Conservation (phyloP, 768 basidiomycete genomes). For the Sarcodon aspratus region DNA sequence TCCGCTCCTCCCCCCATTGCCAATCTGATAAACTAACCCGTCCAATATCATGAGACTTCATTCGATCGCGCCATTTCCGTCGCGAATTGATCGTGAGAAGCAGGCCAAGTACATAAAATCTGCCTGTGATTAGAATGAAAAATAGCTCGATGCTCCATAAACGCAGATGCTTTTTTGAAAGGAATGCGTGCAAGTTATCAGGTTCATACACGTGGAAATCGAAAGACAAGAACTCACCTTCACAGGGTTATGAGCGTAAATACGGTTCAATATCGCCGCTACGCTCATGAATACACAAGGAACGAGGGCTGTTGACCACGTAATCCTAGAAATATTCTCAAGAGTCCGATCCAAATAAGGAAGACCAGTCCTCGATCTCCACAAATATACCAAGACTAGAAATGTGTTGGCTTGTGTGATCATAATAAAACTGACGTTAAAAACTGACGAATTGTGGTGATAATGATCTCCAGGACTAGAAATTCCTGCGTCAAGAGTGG, state of each 20-base stretch:
- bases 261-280: conserved; percentile 15
- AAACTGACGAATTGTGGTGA: conserved; percentile 27
- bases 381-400: conserved; percentile 29
- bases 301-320: conserved; percentile 25
- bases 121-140: conserved; percentile 38
- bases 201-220: too few relatives aligned
- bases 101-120: conserved; percentile 26
- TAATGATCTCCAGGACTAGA: conserved; percentile 27
- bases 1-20: conserved; percentile 19
- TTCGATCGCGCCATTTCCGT: conserved; percentile 14
- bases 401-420: neutral
- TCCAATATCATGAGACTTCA: conserved; percentile 29
- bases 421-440: neutral
- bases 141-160: conserved; percentile 18
- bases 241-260: neutral
- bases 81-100: conserved; percentile 20
- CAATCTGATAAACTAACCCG: conserved; percentile 28
- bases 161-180: too few relatives aligned
- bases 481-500: conserved; percentile 6
- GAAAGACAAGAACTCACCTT: neutral
- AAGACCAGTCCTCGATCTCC: conserved; percentile 24
- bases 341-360: conserved; percentile 26
- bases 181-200: too few relatives aligned
- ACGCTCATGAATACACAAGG: conserved; percentile 22
- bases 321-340: conserved; percentile 26